phyloP scores from a whole-genome alignment of 495 filamentous ascomycete species.

The Elaphomyces granulatus region DNA sequence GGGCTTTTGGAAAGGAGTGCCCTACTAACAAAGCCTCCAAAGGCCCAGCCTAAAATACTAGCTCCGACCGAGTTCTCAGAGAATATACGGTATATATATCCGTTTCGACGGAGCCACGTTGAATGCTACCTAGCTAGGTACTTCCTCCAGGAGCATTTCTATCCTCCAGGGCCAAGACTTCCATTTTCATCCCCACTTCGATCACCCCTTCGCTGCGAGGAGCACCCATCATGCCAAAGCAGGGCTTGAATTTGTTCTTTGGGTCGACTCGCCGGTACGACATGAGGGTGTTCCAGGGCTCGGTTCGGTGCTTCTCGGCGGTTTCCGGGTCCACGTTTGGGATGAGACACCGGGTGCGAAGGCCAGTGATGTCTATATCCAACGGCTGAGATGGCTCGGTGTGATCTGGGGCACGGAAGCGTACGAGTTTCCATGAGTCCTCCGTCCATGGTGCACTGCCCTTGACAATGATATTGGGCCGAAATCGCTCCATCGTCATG shows the following conservation, averaged over 20 bases:
- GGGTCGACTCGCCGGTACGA: constrained; percentile 59
- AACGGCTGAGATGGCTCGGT: constrained; percentile 8
- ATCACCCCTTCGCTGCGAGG: constrained; percentile 37
- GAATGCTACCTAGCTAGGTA: too few species aligned
- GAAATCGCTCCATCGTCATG: constrained; percentile 52
- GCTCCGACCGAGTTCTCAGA: too few species aligned
- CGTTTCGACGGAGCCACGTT: too few species aligned
- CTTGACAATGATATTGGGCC: constrained; percentile 67
- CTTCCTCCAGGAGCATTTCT: too few species aligned
- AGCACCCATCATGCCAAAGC: constrained; percentile 77
- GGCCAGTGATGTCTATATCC: constrained; percentile 47
- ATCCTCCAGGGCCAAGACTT: too few species aligned
- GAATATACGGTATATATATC: too few species aligned
- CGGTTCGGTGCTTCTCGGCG: constrained; percentile 50
- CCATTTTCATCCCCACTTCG: constrained; percentile 38
- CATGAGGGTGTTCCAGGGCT: constrained; percentile 65
- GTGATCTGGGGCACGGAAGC: constrained; percentile 38
- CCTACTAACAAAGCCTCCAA: too few species aligned
- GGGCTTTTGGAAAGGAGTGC: too few species aligned
- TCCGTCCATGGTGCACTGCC: constrained; percentile 53
- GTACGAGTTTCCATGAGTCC: constrained; percentile 67
- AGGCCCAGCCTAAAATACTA: too few species aligned
- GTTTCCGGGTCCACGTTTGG: constrained; percentile 71
- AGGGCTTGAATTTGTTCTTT: constrained; percentile 55
- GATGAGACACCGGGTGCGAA: constrained; percentile 66